phyloP scores from a whole-genome alignment of 208 protist genomes.

The Blastocrithidia nonstop region DNA sequence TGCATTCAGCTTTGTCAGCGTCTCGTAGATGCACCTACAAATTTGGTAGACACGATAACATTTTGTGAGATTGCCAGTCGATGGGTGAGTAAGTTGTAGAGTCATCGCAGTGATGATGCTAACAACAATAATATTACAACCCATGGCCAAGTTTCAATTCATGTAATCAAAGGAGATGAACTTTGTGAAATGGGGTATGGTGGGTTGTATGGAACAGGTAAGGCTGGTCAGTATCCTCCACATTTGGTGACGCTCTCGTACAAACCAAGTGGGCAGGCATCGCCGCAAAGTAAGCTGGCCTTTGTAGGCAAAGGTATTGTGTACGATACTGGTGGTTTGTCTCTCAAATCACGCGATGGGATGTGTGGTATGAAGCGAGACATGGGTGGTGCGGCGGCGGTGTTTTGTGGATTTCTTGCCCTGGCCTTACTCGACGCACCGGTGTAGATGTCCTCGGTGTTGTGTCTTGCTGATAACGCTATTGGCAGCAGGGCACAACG shows the following conservation, averaged over 20 bases:
- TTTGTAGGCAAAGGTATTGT: constrained; percentile 88
- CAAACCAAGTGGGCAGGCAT: constrained; percentile 27
- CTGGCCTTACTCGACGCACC: constrained; percentile 26
- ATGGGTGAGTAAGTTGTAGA: constrained; percentile 18
- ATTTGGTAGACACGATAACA: constrained; percentile 69
- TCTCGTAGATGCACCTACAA: constrained; percentile 72
- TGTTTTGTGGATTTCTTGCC: constrained; percentile 65
- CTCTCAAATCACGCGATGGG: constrained; percentile 48
- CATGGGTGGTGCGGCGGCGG: constrained; percentile 79
- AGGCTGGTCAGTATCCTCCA: constrained; percentile 72
- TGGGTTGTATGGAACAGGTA: constrained; percentile 68
- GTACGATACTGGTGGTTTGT: constrained; percentile 85
- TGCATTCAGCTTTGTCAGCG: constrained; percentile 64
- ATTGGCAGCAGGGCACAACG: constrained; percentile 57
- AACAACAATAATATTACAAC: too few species aligned
- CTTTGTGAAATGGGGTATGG: constrained; percentile 73
- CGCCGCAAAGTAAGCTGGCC: constrained; percentile 39
- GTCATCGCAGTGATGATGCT: too few species aligned
- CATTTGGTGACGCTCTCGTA: constrained; percentile 67
- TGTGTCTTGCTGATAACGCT: constrained; percentile 86
- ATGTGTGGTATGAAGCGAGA: constrained; percentile 89
- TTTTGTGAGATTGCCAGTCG: constrained; percentile 59
- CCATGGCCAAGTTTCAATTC: constrained; percentile 12
- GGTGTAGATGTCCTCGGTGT: constrained; percentile 22
- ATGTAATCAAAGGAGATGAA: constrained; percentile 57